Conservation (phyloP, 257 asterid genomes). For the Perilla frutescens region DNA sequence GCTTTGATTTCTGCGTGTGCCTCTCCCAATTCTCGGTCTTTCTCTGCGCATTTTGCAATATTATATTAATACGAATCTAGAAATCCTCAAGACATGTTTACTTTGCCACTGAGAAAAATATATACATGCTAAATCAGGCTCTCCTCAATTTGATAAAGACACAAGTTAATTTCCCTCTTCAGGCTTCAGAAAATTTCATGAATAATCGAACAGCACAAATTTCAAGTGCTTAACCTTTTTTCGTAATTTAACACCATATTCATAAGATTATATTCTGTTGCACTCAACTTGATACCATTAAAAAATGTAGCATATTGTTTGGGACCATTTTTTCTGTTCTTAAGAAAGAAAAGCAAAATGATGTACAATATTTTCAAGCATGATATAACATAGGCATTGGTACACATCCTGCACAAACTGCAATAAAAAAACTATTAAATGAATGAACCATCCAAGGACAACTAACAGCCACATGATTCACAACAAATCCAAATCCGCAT, state of each 20-base stretch:
- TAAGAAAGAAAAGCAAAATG: not conserved
- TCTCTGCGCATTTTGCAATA: conserved; percentile 59
- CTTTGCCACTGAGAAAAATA: conserved; percentile 19
- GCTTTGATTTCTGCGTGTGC: conserved; percentile 76
- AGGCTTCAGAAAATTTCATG: conserved; percentile 28
- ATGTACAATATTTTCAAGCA: not conserved
- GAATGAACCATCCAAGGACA: conserved; percentile 15
- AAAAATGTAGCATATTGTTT: conserved; percentile 24
- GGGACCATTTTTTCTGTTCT: not conserved
- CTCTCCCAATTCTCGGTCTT: conserved; percentile 83
- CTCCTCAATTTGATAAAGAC: conserved; percentile 11
- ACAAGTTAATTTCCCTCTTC: conserved; percentile 16
- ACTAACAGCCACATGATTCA: conserved; percentile 7
- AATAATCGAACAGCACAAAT: conserved; percentile 14
- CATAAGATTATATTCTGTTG: not conserved
- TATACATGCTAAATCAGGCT: conserved; percentile 17
- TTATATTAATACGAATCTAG: conserved; percentile 26
- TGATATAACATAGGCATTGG: conserved; percentile 8
- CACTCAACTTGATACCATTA: not conserved
- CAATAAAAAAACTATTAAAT: not conserved
- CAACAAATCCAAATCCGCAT: conserved; percentile 19
- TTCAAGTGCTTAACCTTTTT: conserved; percentile 17
- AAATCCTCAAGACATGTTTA: not conserved
- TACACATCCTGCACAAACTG: conserved; percentile 10
- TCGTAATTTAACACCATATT: not conserved